Evolutionary conservation across 2,329 filamentous ascomycete genomes (phyloP).

Genomic region (Sporothrix schenckii): DNA sequence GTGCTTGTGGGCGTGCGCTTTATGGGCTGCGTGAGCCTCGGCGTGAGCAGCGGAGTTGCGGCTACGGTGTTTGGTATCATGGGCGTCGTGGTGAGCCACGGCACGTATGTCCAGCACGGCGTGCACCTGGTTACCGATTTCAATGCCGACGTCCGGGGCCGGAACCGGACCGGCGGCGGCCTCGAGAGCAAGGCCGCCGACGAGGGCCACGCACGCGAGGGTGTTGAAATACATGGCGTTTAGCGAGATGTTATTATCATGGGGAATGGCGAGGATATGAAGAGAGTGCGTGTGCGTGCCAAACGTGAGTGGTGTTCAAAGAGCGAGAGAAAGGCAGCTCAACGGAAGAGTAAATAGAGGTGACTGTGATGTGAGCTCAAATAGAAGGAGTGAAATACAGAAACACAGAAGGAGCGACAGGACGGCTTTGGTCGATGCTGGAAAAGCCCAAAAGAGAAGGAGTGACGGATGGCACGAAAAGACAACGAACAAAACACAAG

Average conservation of each 20-base stretch:
- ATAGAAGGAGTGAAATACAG: constrained; percentile 13
- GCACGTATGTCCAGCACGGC: constrained; percentile 20
- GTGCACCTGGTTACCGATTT: constrained; percentile 8
- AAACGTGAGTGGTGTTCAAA: neutral
- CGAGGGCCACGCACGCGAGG: constrained; percentile 28
- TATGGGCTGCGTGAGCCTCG: neutral
- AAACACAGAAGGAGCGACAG: constrained; percentile 11
- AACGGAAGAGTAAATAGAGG: neutral
- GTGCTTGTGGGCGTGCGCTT: neutral
- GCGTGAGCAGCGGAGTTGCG: neutral
- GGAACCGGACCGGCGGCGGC: constrained; percentile 31
- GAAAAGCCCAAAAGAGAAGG: constrained; percentile 8
- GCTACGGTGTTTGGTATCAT: constrained; percentile 8
- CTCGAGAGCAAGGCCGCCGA: constrained; percentile 33
- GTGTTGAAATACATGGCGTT: constrained; percentile 33
- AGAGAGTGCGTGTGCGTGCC: neutral
- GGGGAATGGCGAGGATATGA: neutral
- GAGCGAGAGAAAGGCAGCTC: neutral
- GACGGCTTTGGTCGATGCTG: constrained; percentile 9
- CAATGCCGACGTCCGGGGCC: neutral
- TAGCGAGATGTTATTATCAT: neutral
- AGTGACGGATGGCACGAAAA: neutral
- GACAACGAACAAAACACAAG: neutral
- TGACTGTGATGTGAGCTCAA: neutral
- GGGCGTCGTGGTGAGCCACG: constrained; percentile 4